These are phyloP conservation scores for Poa annua DNA, from an alignment of 176 grass and related monocot species.

Conservation along the genomic window DNA sequence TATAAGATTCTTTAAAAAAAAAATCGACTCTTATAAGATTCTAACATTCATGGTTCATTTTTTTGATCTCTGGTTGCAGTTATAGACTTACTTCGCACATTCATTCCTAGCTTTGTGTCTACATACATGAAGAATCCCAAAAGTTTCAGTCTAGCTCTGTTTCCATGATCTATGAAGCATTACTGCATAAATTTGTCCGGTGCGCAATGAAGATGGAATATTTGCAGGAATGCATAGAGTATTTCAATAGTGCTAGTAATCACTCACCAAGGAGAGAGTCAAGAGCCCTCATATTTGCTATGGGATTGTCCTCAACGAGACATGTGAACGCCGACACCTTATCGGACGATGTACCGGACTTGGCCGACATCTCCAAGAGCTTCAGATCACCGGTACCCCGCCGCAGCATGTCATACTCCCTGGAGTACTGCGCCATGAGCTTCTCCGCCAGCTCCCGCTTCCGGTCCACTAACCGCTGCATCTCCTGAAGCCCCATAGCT, in stretches of 20 bases:
- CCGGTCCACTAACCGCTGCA: constrained; percentile 58
- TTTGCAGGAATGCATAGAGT: constrained; percentile 1
- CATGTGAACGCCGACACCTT: constrained; percentile 95
- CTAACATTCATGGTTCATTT: constrained; percentile 14
- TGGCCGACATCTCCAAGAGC: constrained; percentile 80
- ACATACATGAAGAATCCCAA: constrained; percentile 3
- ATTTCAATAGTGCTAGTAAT: constrained; percentile 48
- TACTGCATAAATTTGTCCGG: constrained; percentile 17
- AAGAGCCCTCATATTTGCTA: constrained; percentile 85
- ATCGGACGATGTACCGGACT: constrained; percentile 85
- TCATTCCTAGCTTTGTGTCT: not conserved
- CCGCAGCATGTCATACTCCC: constrained; percentile 64
- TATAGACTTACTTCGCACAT: constrained; percentile 1
- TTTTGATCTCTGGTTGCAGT: not conserved
- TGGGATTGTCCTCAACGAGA: constrained; percentile 87
- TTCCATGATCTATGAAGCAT: constrained; percentile 18
- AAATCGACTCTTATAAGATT: not conserved
- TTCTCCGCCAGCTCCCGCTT: constrained; percentile 76
- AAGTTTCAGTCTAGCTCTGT: not conserved
- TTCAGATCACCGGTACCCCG: constrained; percentile 71
- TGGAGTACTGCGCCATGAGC: constrained; percentile 70
- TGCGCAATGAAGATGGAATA: not conserved
- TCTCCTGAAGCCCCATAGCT: constrained; percentile 51
- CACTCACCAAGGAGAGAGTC: constrained; percentile 94
- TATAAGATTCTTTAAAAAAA: not conserved